Evolutionary conservation across 441 rosid genomes (phyloP), one percentile per base, ranked within the genome.

Genomic region (Pelargonium australe): DNA sequence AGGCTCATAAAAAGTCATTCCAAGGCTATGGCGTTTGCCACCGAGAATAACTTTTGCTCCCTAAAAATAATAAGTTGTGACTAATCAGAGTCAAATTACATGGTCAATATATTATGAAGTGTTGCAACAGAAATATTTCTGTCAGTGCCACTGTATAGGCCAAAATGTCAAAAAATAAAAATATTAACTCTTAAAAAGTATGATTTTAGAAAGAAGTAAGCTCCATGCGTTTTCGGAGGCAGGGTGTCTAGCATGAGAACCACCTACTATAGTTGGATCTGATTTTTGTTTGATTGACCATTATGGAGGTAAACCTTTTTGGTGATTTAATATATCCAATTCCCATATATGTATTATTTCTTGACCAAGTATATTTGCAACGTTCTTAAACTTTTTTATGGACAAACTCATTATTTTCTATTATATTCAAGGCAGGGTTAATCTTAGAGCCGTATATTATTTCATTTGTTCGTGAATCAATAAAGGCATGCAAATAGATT

Each of bases 21-120:
- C 99, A 72, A 90, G 86, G 78, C 91, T 90, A 76, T 92, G 99
- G 68, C 89, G 86, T 84, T 85, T 92, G 43, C 99, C 99, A 58
- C 99, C 99, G 20, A 95, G 88, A 58, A 90, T 80, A 64, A 95
- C 74, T 85, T 86, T 89, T 71, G 99, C 99, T 78, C 99, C 98
- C 99, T 95, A 82, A 57, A 81, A 63, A 65, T 25, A 72, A 60
- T 17, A 77, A 70, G 57, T 64, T 37, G 34, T 3, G 72, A 66
- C 47, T 63, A 25, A 34, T 63, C 37, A 62, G 65, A 3, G n/a
- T 20, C 37, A n/a, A 62, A 23, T 2, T 4, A 23, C 12, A 23
- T 57, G 10, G 61, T 57, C 25, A 57, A 17, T 14, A 2, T 53
- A n/a, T 11, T 25, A 62, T 65, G 12, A 64, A 49, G 41, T 58